Base-by-base conservation (phyloP, 805 yeast genomes). In the Wickerhamomyces chaumierensis region DNA sequence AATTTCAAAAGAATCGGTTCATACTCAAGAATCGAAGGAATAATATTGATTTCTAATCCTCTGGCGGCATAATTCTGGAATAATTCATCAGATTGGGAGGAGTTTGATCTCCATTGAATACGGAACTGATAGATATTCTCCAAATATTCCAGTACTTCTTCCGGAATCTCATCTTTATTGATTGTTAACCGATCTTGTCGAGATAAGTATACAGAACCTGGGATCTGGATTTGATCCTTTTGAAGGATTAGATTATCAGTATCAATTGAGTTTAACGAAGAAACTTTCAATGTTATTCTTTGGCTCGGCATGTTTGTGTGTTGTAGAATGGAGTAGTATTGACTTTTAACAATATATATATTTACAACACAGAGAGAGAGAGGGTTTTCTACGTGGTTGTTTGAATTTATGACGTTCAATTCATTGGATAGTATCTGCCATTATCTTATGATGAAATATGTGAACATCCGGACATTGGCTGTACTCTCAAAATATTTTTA, bases 141-240 rank as follows among this genome's bases (percentile, higher is more conserved):
- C 8, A 52, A 35, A 2, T 46, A n/a, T 12, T 31, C 28, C 15
- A 39, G 20, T n/a, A 48, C 29, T 1, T 45, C 44, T 3, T 18
- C 7, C 2, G 54, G 54, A 8, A 51, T 27, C 25, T 51, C 55
- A 18, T 44, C 44, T 11, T 19, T n/a, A 3, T 36, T 3, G 12
- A 51, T 23, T 1, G 45, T 44, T 11, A 51, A 41, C 19, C 48
- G 41, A 21, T 48, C 50, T 31, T 51, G 53, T 35, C 50, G 46
- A 3, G 36, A 33, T 5, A 18, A 36, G 36, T 44, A 45, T 18
- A 51, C 35, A 1, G 53, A 42, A 2, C 47, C 50, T 1, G 55
- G 55, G 9, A 49, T 31, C 8, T 37, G 38, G 20, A 51, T 42
- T 2, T 37, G 19, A 1, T 44, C 41, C 33, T 43, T 48, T 12